These are phyloP conservation scores for Pseudonitzschia pungens DNA, from an alignment of 108 stramenopile genomes.

Conservation along the genomic window DNA sequence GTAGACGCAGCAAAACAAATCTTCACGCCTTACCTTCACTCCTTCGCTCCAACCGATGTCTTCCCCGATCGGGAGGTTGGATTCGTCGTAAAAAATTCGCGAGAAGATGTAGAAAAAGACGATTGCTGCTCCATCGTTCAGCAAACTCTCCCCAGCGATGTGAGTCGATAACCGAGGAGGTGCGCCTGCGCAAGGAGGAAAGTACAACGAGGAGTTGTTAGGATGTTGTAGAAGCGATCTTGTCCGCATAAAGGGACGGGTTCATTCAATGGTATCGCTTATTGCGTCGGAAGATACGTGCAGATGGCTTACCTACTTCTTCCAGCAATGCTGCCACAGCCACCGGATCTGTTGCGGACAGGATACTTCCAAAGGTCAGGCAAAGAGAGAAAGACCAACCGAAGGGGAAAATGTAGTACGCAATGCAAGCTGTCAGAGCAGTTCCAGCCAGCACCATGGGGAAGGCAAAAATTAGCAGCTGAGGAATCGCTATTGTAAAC, in stretches of 20 bases:
- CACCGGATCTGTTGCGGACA: slow-evolving; percentile 93
- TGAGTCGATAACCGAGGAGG: slow-evolving; percentile 75
- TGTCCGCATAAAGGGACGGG: neutral
- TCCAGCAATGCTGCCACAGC: slow-evolving; percentile 83
- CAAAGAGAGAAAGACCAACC: slow-evolving; percentile 62
- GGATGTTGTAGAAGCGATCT: neutral
- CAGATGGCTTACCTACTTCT: slow-evolving; percentile 25
- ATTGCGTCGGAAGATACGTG: neutral
- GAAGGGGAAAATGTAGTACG: slow-evolving; percentile 62
- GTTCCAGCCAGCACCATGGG: slow-evolving; percentile 81
- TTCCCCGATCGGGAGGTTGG: slow-evolving; percentile 54
- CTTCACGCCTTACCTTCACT: slow-evolving; percentile 5
- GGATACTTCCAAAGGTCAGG: slow-evolving; percentile 85
- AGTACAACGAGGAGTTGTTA: slow-evolving; percentile 1
- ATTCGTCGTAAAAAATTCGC: slow-evolving; percentile 44
- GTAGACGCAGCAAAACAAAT: neutral
- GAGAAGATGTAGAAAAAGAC: slow-evolving; percentile 89
- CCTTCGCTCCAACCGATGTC: slow-evolving; percentile 20
- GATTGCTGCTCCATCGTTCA: slow-evolving; percentile 92
- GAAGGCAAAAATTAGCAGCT: slow-evolving; percentile 84
- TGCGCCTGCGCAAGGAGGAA: slow-evolving; percentile 39
- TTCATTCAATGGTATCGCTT: neutral
- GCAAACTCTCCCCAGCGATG: slow-evolving; percentile 73
- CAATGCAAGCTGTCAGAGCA: slow-evolving; percentile 55
- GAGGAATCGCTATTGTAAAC: slow-evolving; percentile 45